Percentiles rank a stretch among this genome's conserved stretches.
Conservation (phyloP, 2,329 filamentous ascomycete species). For the Arthrobotrys iridis region DNA sequence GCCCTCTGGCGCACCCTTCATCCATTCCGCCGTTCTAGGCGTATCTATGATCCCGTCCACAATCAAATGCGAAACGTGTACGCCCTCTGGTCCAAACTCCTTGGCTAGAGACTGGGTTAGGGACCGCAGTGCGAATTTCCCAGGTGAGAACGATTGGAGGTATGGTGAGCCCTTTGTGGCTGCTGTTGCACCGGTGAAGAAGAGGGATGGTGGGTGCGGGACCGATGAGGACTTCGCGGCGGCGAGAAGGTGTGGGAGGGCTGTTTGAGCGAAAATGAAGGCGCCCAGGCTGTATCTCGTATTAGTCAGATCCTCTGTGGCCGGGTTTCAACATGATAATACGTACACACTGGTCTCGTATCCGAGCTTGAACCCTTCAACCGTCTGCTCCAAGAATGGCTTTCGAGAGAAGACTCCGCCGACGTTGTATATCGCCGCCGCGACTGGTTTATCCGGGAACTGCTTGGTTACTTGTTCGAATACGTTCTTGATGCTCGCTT, state of each 20-base stretch:
- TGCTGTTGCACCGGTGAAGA: constrained; percentile 88
- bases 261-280: constrained; percentile 78
- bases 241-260: constrained; percentile 75
- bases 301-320: background rate
- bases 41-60: constrained; percentile 89
- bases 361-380: constrained; percentile 66
- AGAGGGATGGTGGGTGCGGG: constrained; percentile 76
- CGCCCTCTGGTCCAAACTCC: constrained; percentile 84
- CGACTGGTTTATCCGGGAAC: constrained; percentile 68
- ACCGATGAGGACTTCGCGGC: constrained; percentile 65
- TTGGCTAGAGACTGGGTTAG: constrained; percentile 78
- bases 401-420: constrained; percentile 66
- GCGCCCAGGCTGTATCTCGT: constrained; percentile 69
- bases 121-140: constrained; percentile 81
- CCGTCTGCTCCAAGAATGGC: constrained; percentile 69
- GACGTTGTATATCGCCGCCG: constrained; percentile 77
- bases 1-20: constrained; percentile 67
- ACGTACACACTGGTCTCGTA: constrained; percentile 67
- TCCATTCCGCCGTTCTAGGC: constrained; percentile 72
- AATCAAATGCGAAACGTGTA: constrained; percentile 84
- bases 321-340: too few relatives aligned
- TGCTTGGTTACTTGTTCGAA: constrained; percentile 72
- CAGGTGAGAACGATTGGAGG: constrained; percentile 77
- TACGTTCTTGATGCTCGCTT: constrained; percentile 67
- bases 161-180: constrained; percentile 76